Evolutionary conservation across 495 filamentous ascomycete genomes (phyloP).

Genomic region (Tuber calosporum): DNA sequence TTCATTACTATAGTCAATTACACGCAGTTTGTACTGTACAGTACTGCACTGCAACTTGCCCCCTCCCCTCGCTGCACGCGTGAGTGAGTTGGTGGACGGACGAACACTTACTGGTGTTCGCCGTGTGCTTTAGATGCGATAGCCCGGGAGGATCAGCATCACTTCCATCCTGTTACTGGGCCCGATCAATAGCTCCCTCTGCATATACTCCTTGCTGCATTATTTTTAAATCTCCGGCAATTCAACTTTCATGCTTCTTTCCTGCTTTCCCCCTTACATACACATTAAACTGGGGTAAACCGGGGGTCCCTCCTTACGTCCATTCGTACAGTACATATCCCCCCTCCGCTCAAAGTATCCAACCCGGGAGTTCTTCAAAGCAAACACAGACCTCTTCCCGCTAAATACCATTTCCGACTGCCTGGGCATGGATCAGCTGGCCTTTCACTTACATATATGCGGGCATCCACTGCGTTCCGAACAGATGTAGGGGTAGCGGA

Average conservation of each 20-base stretch:
- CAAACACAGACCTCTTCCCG: not conserved
- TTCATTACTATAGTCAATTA: not conserved
- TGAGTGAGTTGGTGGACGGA: not conserved
- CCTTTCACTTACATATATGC: not conserved
- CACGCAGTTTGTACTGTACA: not conserved
- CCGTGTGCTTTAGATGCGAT: not conserved
- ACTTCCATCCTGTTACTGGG: not conserved
- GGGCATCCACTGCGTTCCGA: not conserved
- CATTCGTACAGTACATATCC: not conserved
- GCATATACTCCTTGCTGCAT: not conserved
- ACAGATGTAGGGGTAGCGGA: not conserved
- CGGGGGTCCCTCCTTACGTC: not conserved
- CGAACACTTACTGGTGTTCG: not conserved
- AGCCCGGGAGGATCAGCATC: not conserved
- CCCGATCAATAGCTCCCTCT: not conserved
- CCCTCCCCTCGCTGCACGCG: not conserved
- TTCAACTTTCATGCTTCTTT: not conserved
- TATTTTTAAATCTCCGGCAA: not conserved
- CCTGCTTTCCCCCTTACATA: not conserved
- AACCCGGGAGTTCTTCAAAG: not conserved
- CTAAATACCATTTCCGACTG: not conserved
- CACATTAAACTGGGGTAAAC: not conserved
- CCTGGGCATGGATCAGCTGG: not conserved
- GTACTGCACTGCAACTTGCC: not conserved
- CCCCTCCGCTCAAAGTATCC: not conserved